Base-by-base conservation (phyloP, 768 basidiomycete species). In the Galerina marginata region DNA sequence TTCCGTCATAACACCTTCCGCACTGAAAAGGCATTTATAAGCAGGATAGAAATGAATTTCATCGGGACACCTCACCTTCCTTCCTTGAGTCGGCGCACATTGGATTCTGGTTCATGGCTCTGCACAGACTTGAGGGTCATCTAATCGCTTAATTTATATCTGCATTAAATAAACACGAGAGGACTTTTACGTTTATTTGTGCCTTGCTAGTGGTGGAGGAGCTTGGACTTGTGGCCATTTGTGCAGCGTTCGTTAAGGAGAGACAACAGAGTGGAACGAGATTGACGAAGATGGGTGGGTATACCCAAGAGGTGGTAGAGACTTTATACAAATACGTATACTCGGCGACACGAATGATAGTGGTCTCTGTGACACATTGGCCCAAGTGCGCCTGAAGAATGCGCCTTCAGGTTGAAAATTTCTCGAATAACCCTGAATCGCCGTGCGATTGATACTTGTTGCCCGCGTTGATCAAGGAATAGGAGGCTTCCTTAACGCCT, bases 241-340 rank as follows among this genome's bases (percentile, higher is more conserved):
- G 16, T 14, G 6, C 26, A n/a, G 10, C 16, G 38, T 54, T 25
- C 15, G 6, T 9, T 20, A 53, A 50, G 42, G 40, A 54, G 43
- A 25, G 29, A 26, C 16, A 54, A 25, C 38, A 26, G 25, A 26
- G 20, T 38, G 15, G 29, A 55, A n/a, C 2, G 20, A 20, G 20
- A 20, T 20, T 20, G 2, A 20, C 16, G 4, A 36, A 46, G 36
- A 42, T 16, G 44, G 25, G 29, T 10, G 33, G 29, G 29, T 3
- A 33, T 33, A 20, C 36, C 54, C 43, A 33, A 44, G 44, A 46
- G 44, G 44, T 11, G 43, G 11, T 26, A 29, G 44, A 20, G 29
- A 40, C 36, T 55, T 44, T 55, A 44, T 55, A 55, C 44, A 55
- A 7, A 16, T 55, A n/a, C n/a, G n/a, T n/a, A n/a, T n/a, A 33